phyloP scores from a whole-genome alignment of 1,284 basidiomycete species.

The Paramarasmius palmivorus region DNA sequence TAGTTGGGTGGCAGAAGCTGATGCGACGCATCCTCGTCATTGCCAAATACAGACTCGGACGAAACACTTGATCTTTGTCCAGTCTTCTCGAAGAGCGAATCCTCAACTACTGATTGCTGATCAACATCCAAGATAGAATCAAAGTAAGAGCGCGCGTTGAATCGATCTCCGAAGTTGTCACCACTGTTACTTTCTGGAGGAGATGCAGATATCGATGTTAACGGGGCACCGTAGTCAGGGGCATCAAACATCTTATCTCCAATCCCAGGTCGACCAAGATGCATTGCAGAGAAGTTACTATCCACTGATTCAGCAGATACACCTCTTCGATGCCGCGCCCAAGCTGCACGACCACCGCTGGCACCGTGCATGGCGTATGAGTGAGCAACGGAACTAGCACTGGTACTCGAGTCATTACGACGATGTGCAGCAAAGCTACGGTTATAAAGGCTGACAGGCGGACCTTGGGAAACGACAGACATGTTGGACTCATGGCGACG shows the following conservation, averaged over 20 bases:
- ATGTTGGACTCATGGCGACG: slow-evolving; percentile 43
- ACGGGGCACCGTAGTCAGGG: slow-evolving; percentile 53
- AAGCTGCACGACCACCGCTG: slow-evolving; percentile 55
- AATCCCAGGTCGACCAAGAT: slow-evolving; percentile 70
- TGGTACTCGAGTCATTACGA: slow-evolving; percentile 52
- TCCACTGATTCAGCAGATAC: slow-evolving; percentile 63
- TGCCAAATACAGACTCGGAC: slow-evolving; percentile 69
- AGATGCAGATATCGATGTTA: slow-evolving; percentile 70
- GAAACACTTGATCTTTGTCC: slow-evolving; percentile 48
- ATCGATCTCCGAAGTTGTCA: slow-evolving; percentile 22
- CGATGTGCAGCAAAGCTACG: slow-evolving; percentile 49
- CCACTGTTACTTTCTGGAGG: slow-evolving; percentile 45
- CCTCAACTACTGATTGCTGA: slow-evolving; percentile 40
- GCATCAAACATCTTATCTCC: slow-evolving; percentile 89
- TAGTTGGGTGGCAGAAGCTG: slow-evolving; percentile 45
- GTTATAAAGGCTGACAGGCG: slow-evolving; percentile 74
- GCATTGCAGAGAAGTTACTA: slow-evolving; percentile 56
- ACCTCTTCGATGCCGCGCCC: slow-evolving; percentile 63
- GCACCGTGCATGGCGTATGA: slow-evolving; percentile 54
- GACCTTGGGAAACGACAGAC: slow-evolving; percentile 52
- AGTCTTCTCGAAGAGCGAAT: slow-evolving; percentile 71
- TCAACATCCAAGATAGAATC: slow-evolving; percentile 67
- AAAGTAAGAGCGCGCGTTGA: slow-evolving; percentile 32
- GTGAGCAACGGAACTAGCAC: slow-evolving; percentile 53
- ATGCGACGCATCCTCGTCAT: slow-evolving; percentile 36